Conservation (phyloP, 805 yeast species). For the Torulaspora delbrueckii region DNA sequence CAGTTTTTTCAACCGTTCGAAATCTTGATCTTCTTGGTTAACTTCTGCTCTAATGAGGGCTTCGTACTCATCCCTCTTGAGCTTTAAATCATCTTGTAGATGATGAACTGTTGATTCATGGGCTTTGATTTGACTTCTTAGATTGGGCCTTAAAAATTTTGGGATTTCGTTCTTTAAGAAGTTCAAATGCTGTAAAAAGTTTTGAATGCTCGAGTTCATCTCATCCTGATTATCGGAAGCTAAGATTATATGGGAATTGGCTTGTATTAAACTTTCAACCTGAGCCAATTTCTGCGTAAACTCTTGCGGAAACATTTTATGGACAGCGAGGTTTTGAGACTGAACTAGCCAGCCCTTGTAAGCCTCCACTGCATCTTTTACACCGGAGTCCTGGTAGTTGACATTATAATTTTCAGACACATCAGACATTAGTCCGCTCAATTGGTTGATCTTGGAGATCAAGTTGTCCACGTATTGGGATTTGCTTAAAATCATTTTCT, state of each 20-base stretch:
- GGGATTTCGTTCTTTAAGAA: conserved; percentile 4
- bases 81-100: conserved; percentile 1
- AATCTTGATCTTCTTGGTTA: neutral
- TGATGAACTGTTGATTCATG: conserved; percentile 4
- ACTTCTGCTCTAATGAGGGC: neutral
- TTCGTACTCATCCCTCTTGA: conserved; percentile 6
- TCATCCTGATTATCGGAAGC: neutral
- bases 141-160: conserved; percentile 8
- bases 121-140: conserved; percentile 7
- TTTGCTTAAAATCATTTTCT: conserved; percentile 23
- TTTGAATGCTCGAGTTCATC: neutral
- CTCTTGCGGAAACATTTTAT: conserved; percentile 14
- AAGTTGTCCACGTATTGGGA: conserved; percentile 19
- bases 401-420: conserved; percentile 59
- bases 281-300: conserved; percentile 14
- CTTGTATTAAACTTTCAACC: conserved; percentile 14
- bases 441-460: conserved; percentile 21
- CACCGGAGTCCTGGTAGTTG: conserved; percentile 71
- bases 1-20: conserved; percentile 1
- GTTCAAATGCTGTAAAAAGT: conserved; percentile 5
- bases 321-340: conserved; percentile 12
- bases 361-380: conserved; percentile 51
- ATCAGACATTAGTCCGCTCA: conserved; percentile 44
- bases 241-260: conserved; percentile 17
- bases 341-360: conserved; percentile 32